phyloP scores from a whole-genome alignment of 2,329 filamentous ascomycete species.

The Aurifilum marmelostoma region DNA sequence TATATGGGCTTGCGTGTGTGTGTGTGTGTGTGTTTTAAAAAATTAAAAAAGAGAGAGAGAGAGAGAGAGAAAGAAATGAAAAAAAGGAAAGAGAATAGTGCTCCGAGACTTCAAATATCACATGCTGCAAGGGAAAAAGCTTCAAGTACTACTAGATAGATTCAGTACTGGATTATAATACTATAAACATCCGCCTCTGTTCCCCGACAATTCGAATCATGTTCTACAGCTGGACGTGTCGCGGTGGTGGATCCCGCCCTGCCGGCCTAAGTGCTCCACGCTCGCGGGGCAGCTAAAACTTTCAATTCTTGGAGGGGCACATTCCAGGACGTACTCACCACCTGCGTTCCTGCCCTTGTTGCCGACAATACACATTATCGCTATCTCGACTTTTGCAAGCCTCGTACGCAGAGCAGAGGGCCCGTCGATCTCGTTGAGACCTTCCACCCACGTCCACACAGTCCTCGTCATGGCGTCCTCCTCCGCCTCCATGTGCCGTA shows the following conservation, averaged over 20 bases:
- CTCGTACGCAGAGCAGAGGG: background rate
- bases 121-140: background rate
- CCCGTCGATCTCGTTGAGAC: background rate
- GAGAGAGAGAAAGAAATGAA: too few relatives aligned
- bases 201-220: too few relatives aligned
- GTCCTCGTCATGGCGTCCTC: slow-evolving; percentile 19
- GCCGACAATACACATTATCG: background rate
- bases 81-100: background rate
- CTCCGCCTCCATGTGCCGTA: slow-evolving; percentile 44
- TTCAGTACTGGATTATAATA: background rate
- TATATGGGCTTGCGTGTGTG: too few relatives aligned
- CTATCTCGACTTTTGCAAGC: background rate
- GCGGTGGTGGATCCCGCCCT: background rate
- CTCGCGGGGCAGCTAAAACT: background rate
- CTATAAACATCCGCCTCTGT: too few relatives aligned
- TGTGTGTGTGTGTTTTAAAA: too few relatives aligned
- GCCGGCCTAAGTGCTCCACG: background rate
- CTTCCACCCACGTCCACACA: background rate
- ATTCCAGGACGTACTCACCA: background rate
- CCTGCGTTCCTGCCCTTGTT: background rate
- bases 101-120: background rate
- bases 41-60: too few relatives aligned
- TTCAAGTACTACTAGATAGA: background rate
- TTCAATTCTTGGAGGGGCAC: background rate
- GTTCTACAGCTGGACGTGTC: background rate